phyloP scores from a whole-genome alignment of 2,329 filamentous ascomycete species.

The Mycocentrospora acerina region DNA sequence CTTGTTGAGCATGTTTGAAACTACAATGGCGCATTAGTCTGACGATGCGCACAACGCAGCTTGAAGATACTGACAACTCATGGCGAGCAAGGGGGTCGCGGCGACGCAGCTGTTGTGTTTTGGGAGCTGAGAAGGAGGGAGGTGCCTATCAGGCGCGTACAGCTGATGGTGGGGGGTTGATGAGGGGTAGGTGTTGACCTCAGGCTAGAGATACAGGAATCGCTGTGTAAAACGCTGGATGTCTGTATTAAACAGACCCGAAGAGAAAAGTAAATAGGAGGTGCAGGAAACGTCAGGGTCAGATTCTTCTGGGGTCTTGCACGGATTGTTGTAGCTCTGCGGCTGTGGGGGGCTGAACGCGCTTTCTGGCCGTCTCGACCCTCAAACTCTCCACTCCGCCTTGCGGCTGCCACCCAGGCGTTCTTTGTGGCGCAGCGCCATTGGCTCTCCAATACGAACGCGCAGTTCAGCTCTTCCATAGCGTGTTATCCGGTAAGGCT shows the following conservation, averaged over 20 bases:
- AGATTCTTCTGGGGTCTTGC: slow-evolving; percentile 17
- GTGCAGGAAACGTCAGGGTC: slow-evolving; percentile 17
- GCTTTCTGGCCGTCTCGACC: slow-evolving; percentile 19
- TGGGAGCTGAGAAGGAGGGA: slow-evolving; percentile 29
- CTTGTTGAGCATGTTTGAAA: slow-evolving; percentile 89
- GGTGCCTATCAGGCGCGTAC: slow-evolving; percentile 33
- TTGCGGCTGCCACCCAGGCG: slow-evolving; percentile 22
- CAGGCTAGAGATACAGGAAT: no score
- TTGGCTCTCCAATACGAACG: slow-evolving; percentile 13
- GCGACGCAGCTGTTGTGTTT: slow-evolving; percentile 28
- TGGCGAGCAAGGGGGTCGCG: slow-evolving; percentile 30
- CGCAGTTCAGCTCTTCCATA: slow-evolving; percentile 5
- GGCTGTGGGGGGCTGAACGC: slow-evolving; percentile 28
- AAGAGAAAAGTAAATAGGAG: slow-evolving; percentile 17
- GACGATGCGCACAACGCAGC: not conserved
- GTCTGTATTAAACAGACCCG: slow-evolving; percentile 12
- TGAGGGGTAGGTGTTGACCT: slow-evolving; percentile 28
- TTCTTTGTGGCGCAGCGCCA: slow-evolving; percentile 20
- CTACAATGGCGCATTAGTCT: slow-evolving; percentile 49
- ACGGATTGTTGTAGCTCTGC: no score
- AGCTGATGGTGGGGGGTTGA: slow-evolving; percentile 30
- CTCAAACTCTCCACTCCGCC: slow-evolving; percentile 9
- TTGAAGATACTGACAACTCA: slow-evolving; percentile 29
- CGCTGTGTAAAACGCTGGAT: slow-evolving; percentile 5
- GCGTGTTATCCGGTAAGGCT: slow-evolving; percentile 12